phyloP scores from a whole-genome alignment of 129 eudicot species.

The Artemisia annua region DNA sequence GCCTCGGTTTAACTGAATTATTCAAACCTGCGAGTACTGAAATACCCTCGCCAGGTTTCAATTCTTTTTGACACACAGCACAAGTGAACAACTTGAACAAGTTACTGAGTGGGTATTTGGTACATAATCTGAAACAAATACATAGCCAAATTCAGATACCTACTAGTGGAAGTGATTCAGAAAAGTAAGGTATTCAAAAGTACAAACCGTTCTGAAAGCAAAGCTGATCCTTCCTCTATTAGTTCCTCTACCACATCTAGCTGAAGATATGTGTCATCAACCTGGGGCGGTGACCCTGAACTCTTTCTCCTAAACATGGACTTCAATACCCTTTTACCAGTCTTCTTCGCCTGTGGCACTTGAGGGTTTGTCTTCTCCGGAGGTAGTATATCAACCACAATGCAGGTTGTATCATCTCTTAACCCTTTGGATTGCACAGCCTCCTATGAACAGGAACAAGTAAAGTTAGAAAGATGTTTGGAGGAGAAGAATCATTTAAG shows the following conservation, averaged over 20 bases:
- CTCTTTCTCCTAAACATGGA: conserved; percentile 82
- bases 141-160: neutral
- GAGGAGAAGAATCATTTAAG: neutral
- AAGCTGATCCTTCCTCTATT: conserved; percentile 96
- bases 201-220: conserved; percentile 83
- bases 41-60: conserved; percentile 95
- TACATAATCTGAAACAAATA: conserved; percentile 59
- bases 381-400: conserved; percentile 80
- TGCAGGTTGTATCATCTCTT: conserved; percentile 97
- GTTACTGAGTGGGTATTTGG: conserved; percentile 87
- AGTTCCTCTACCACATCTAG: conserved; percentile 84
- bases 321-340: conserved; percentile 76
- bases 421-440: conserved; percentile 82
- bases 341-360: conserved; percentile 68
- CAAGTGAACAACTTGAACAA: conserved; percentile 89
- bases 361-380: conserved; percentile 68
- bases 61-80: conserved; percentile 88
- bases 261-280: conserved; percentile 54
- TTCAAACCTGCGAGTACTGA: conserved; percentile 64
- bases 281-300: conserved; percentile 61
- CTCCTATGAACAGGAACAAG: conserved; percentile 48
- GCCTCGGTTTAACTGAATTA: conserved; percentile 54
- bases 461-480: neutral
- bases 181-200: neutral
- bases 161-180: neutral